Evolutionary conservation across 257 asterid genomes (phyloP).

Genomic region (Solanum rostratum): DNA sequence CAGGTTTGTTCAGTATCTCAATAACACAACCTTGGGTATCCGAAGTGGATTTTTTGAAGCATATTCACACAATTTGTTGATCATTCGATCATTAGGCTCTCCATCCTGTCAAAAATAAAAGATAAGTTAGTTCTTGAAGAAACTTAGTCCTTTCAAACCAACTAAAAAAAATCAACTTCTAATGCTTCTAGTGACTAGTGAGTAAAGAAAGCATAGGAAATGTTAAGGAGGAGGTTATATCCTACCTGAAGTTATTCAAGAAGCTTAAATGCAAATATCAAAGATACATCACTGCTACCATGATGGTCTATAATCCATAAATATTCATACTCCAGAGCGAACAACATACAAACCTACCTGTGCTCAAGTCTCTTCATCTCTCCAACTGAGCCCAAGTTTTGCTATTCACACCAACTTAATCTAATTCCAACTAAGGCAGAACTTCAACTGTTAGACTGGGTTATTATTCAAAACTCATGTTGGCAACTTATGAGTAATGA

Average conservation of each 20-base stretch:
- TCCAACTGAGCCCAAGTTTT: not conserved
- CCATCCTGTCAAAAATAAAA: slow-evolving; percentile 37
- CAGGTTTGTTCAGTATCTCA: not conserved
- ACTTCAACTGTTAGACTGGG: not conserved
- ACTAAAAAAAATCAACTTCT: not conserved
- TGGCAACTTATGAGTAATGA: not conserved
- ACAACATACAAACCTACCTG: not conserved
- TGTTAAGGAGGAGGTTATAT: not conserved
- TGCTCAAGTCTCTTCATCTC: not conserved
- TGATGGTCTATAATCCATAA: not conserved
- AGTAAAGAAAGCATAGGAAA: not conserved
- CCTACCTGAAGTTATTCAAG: not conserved
- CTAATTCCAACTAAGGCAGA: not conserved
- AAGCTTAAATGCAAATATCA: not conserved
- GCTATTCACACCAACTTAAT: not conserved
- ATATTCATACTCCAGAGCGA: not conserved
- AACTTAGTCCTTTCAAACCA: not conserved
- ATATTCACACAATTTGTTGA: slow-evolving; percentile 70
- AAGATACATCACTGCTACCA: not conserved
- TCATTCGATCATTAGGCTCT: slow-evolving; percentile 67
- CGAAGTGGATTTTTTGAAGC: slow-evolving; percentile 71
- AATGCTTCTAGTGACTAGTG: not conserved
- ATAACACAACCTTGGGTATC: slow-evolving; percentile 52
- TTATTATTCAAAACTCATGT: not conserved
- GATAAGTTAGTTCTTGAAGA: slow-evolving; percentile 2